Evolutionary conservation across 495 filamentous ascomycete genomes (phyloP).

Genomic region (Penicillium cinerascens): DNA sequence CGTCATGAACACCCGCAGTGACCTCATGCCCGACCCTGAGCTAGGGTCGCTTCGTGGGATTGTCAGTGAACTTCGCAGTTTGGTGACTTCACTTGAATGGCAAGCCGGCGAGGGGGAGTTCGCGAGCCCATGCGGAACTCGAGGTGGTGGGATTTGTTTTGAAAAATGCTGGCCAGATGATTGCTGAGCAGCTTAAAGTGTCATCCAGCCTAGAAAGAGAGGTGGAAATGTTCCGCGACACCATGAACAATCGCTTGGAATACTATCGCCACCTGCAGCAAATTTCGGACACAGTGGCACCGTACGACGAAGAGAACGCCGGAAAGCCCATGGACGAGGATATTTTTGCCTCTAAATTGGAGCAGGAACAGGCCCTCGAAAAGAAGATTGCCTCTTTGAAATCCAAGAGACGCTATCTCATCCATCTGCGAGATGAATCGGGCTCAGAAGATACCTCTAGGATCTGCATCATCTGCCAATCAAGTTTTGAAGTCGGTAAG

Average conservation of each 20-base stretch:
- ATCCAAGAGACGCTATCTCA: conserved; percentile 69
- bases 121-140: conserved; percentile 63
- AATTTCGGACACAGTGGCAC: conserved; percentile 79
- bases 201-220: conserved; percentile 63
- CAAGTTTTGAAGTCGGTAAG: conserved; percentile 66
- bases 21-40: conserved; percentile 53
- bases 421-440: conserved; percentile 57
- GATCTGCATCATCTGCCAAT: conserved; percentile 78
- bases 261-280: conserved; percentile 87
- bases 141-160: conserved; percentile 55
- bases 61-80: conserved; percentile 62
- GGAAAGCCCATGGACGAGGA: conserved; percentile 39
- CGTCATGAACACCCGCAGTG: conserved; percentile 53
- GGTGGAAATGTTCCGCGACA: conserved; percentile 67
- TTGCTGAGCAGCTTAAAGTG: conserved; percentile 62
- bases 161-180: conserved; percentile 55
- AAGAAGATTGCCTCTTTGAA: conserved; percentile 57
- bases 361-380: conserved; percentile 47
- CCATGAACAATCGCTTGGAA: conserved; percentile 78
- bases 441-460: conserved; percentile 51
- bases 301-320: conserved; percentile 58
- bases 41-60: conserved; percentile 65
- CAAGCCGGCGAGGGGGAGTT: conserved; percentile 56
- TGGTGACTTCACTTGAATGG: conserved; percentile 59
- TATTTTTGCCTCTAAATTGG: conserved; percentile 32